Percentiles rank a stretch among this genome's conserved stretches.
These are phyloP conservation scores for Deinandra increscens DNA, from an alignment of 129 eudicot genomes.

Conservation along the genomic window DNA sequence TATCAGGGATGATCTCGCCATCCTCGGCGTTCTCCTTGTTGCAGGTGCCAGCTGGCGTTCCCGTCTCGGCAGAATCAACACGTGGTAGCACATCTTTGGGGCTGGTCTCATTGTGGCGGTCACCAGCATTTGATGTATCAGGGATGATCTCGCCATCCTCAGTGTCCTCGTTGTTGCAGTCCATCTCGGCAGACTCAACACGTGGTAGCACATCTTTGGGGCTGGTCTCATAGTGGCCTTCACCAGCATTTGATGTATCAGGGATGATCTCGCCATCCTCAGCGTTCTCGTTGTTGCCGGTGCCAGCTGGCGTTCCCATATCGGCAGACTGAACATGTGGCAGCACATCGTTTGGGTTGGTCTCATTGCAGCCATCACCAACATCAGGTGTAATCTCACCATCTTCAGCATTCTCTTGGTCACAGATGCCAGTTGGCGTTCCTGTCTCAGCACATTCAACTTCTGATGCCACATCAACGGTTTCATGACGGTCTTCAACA, in stretches of 20 bases:
- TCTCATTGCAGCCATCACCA: neutral
- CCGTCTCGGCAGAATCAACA: neutral
- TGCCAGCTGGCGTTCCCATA: slow-evolving; percentile 5
- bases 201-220: too few species aligned
- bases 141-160: slow-evolving; percentile 4
- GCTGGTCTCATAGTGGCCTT: neutral
- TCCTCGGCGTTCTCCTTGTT: neutral
- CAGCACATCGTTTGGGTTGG: neutral
- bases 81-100: neutral
- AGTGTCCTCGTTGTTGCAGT: neutral
- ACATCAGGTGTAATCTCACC: neutral
- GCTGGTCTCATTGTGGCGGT: neutral
- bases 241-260: neutral
- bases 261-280: neutral
- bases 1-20: neutral
- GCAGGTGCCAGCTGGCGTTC: slow-evolving; percentile 9
- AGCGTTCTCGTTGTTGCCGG: neutral
- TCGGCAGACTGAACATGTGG: neutral
- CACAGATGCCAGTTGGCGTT: slow-evolving; percentile 6
- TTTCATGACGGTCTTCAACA: neutral
- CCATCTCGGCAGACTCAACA: neutral
- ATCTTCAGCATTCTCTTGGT: neutral
- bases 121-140: neutral
- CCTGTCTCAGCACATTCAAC: slow-evolving; percentile 12
- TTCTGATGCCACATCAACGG: neutral